Conservation (phyloP, 2,329 filamentous ascomycete species). For the Sporothrix brasiliensis region DNA sequence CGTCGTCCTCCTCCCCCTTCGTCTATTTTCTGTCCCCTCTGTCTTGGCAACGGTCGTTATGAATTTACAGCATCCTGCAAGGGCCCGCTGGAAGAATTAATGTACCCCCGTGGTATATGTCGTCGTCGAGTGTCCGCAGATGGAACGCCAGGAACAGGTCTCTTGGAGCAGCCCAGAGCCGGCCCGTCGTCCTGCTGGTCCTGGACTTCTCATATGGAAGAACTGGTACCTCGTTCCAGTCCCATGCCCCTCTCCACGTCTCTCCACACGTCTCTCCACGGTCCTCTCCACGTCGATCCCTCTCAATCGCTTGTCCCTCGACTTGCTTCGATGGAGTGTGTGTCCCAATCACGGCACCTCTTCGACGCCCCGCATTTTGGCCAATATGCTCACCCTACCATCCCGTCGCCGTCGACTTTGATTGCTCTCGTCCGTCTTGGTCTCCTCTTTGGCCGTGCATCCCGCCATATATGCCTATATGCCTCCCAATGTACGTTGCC, state of each 20-base stretch:
- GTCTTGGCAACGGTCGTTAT: constrained; percentile 16
- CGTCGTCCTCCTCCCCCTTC: background rate
- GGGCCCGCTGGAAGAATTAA: constrained; percentile 16
- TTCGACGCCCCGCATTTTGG: constrained; percentile 25
- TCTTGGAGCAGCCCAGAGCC: constrained; percentile 8
- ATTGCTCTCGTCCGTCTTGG: constrained; percentile 1
- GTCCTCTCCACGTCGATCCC: background rate
- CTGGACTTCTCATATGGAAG: constrained; percentile 15
- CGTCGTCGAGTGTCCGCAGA: background rate
- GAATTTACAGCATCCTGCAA: constrained; percentile 22
- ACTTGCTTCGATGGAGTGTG: background rate
- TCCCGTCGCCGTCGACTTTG: constrained; percentile 9
- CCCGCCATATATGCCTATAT: constrained; percentile 10
- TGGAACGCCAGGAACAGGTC: background rate
- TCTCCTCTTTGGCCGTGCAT: constrained; percentile 15
- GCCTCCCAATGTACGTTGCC: constrained; percentile 30
- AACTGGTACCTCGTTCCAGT: background rate
- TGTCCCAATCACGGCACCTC: constrained; percentile 26
- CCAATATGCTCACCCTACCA: background rate
- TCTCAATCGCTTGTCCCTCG: background rate
- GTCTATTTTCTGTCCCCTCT: background rate
- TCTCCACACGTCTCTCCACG: too few species aligned
- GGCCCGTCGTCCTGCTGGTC: background rate
- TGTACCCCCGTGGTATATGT: constrained; percentile 7
- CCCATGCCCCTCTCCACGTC: background rate